A percentile compares a stretch with the other conserved stretches of the same genome.
Evolutionary conservation across 108 stramenopile species (phyloP).

Genomic region (Asterionellopsis glacialis): DNA sequence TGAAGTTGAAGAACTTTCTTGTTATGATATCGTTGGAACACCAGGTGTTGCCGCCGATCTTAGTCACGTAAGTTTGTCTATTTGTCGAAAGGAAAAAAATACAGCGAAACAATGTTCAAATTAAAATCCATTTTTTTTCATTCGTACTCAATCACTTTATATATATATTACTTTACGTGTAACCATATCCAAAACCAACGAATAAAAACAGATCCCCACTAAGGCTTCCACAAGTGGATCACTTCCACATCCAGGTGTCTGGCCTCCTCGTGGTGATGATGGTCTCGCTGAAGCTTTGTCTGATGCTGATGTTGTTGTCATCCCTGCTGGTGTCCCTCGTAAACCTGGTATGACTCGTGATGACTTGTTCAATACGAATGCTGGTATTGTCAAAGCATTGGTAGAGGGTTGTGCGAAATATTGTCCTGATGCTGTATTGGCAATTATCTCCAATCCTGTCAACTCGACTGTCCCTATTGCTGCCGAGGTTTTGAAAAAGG

Average conservation of each 20-base stretch:
- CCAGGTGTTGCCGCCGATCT: constrained; percentile 99
- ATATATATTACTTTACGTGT: neutral
- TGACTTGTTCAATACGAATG: constrained; percentile 6
- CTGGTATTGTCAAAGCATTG: constrained; percentile 87
- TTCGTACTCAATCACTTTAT: neutral
- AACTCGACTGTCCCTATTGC: constrained; percentile 99
- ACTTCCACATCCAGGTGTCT: constrained; percentile 63
- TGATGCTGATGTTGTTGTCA: constrained; percentile 93
- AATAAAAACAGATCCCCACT: constrained; percentile 39
- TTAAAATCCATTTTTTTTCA: neutral
- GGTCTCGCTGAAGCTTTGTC: constrained; percentile 74
- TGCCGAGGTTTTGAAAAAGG: constrained; percentile 93
- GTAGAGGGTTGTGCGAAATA: constrained; percentile 93
- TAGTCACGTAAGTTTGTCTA: constrained; percentile 52
- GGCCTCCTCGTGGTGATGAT: constrained; percentile 62
- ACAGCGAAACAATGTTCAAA: neutral
- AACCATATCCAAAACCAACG: too few species aligned
- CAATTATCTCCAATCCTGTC: constrained; percentile 99
- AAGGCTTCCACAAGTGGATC: constrained; percentile 52
- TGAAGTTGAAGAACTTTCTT: constrained; percentile 71
- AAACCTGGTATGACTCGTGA: constrained; percentile 95
- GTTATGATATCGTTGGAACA: constrained; percentile 91
- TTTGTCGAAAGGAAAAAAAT: neutral
- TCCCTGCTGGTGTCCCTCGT: constrained; percentile 98
- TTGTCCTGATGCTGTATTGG: constrained; percentile 94